These are phyloP conservation scores for Diaporthe citrichinensis DNA, from an alignment of 2,329 filamentous ascomycete genomes.

Conservation along the genomic window DNA sequence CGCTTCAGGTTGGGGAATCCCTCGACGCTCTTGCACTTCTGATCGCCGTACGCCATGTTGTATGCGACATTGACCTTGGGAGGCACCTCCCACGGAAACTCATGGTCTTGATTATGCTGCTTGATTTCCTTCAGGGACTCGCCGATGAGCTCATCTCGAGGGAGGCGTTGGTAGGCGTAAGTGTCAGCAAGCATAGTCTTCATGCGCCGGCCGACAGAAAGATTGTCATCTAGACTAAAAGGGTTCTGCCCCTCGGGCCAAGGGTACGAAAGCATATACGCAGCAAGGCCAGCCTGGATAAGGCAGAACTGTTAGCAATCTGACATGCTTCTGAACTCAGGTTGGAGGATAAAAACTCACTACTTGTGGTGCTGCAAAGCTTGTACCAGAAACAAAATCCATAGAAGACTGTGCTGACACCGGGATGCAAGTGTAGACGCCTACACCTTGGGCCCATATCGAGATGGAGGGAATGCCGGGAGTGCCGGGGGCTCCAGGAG, in stretches of 20 bases:
- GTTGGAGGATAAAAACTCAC: not conserved
- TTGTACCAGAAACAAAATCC: not conserved
- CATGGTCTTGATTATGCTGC: not conserved
- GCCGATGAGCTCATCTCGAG: not conserved
- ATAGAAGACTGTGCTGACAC: not conserved
- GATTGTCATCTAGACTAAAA: not conserved
- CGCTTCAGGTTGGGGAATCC: conserved; percentile 34
- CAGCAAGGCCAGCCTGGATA: conserved; percentile 32
- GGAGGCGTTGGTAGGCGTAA: conserved; percentile 36
- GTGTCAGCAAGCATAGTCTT: conserved; percentile 25
- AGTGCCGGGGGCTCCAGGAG: no score
- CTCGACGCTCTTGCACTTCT: conserved; percentile 31
- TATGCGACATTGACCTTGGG: conserved; percentile 26
- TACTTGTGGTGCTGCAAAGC: conserved; percentile 15
- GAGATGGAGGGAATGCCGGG: not conserved
- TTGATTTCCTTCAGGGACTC: not conserved
- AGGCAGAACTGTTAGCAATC: not conserved
- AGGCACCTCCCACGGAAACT: conserved; percentile 16
- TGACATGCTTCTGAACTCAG: no score
- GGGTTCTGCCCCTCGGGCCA: conserved; percentile 19
- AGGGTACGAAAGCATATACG: conserved; percentile 31
- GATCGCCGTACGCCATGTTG: conserved; percentile 35
- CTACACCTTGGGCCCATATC: conserved; percentile 28
- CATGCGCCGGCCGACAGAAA: conserved; percentile 14
- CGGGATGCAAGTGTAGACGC: conserved; percentile 3